These are phyloP conservation scores for Trichoderma sp. DNA, from an alignment of 2,329 filamentous ascomycete genomes.

Conservation along the genomic window DNA sequence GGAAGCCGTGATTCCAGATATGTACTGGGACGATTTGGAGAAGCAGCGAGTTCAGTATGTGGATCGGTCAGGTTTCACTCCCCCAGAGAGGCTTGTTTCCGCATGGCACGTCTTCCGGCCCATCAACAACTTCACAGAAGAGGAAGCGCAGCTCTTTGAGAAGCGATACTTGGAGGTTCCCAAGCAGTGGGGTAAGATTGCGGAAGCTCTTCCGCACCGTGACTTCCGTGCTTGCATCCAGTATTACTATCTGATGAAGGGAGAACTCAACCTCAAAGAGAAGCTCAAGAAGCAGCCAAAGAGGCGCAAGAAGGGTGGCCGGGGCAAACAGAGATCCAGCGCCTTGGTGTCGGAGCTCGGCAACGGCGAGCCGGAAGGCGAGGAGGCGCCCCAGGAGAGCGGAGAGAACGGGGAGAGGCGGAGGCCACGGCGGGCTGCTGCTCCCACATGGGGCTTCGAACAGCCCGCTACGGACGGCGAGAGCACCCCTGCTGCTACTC, in stretches of 20 bases:
- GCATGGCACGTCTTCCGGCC: constrained; percentile 73
- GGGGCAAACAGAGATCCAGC: constrained; percentile 62
- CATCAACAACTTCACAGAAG: constrained; percentile 71
- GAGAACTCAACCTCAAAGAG: constrained; percentile 74
- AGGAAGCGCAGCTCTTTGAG: constrained; percentile 72
- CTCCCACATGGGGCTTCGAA: constrained; percentile 72
- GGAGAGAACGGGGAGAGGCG: constrained; percentile 63
- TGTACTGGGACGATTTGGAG: constrained; percentile 66
- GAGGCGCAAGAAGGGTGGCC: constrained; percentile 57
- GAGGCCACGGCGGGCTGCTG: constrained; percentile 64
- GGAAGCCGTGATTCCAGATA: constrained; percentile 72
- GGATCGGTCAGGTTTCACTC: constrained; percentile 66
- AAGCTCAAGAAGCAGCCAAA: constrained; percentile 68
- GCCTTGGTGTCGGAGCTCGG: constrained; percentile 68
- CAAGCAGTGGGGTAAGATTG: constrained; percentile 82
- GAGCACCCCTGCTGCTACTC: constrained; percentile 60
- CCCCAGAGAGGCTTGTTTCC: constrained; percentile 67
- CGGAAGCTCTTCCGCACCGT: constrained; percentile 65
- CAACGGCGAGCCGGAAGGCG: constrained; percentile 59
- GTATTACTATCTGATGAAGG: constrained; percentile 82
- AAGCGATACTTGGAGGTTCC: constrained; percentile 73
- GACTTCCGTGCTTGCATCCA: constrained; percentile 81
- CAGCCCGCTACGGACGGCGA: constrained; percentile 63
- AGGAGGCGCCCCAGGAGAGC: constrained; percentile 55
- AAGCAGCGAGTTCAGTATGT: constrained; percentile 61